Percentiles rank a stretch among this genome's conserved stretches.
Conservation (phyloP, 768 basidiomycete genomes). For the Amanita molliuscula region DNA sequence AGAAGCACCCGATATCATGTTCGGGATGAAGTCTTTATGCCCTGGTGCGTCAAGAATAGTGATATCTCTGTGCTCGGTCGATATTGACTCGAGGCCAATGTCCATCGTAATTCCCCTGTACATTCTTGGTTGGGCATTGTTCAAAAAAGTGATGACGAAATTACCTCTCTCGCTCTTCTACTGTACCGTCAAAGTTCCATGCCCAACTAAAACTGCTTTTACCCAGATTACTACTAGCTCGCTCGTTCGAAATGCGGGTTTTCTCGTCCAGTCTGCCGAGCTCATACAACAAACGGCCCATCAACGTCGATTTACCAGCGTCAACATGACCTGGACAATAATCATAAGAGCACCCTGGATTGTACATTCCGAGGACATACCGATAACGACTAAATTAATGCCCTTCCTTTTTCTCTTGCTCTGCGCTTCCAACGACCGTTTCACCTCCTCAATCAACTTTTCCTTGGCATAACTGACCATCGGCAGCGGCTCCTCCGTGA, state of each 20-base stretch:
- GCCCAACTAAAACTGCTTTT: constrained; percentile 98
- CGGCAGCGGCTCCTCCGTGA: constrained; percentile 43
- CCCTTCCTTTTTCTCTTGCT: constrained; percentile 49
- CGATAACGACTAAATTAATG: constrained; percentile 86
- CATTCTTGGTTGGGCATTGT: constrained; percentile 3
- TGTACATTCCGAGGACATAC: constrained; percentile 28
- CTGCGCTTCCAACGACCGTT: constrained; percentile 33
- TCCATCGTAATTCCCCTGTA: constrained; percentile 96
- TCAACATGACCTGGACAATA: constrained; percentile 80
- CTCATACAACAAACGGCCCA: constrained; percentile 92
- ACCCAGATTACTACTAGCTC: constrained; percentile 81
- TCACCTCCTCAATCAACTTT: constrained; percentile 78
- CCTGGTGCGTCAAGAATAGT: constrained; percentile 97
- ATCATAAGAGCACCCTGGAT: background rate
- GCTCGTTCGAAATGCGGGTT: constrained; percentile 72
- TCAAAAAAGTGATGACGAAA: background rate
- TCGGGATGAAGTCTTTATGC: constrained; percentile 95
- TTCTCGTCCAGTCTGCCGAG: constrained; percentile 84
- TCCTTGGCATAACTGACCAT: constrained; percentile 63
- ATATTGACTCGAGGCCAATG: constrained; percentile 73
- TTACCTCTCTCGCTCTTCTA: constrained; percentile 89
- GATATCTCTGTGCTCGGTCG: constrained; percentile 66
- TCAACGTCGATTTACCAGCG: constrained; percentile 95
- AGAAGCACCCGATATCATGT: constrained; percentile 98
- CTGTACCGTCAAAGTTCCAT: constrained; percentile 91